Base-by-base conservation (phyloP, 176 grass and related monocot species). In the Phoenix roebelenii region DNA sequence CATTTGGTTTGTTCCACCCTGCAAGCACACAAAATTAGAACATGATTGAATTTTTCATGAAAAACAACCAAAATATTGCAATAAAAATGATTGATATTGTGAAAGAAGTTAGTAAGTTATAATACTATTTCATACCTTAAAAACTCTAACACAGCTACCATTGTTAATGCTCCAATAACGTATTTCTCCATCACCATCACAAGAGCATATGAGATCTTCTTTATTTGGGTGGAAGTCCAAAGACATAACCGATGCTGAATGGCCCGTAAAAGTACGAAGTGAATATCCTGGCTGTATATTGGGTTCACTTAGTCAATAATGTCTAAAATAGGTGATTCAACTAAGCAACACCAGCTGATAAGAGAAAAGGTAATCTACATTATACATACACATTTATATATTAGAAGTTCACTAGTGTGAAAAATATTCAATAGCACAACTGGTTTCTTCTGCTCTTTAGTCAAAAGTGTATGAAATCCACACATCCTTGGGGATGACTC, bases 131-230 rank as follows among this genome's bases (percentile, higher is more conserved):
- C 18, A 61, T 75, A 97, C 92, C 87, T 97, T 88, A 61, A 91
- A 91, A 32, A 83, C 81, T 49, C 85, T 82, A 25, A 83, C 61
- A 57, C 87, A 97, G 50, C 87, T 97, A 67, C 92, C 87, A 69
- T 97, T 97, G 16, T 85, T 97, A 57, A 97, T 97, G 75, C 87
- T 97, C 92, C 92, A 97, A 68, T 83, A 80, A 20, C 92, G 92
- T 51, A 97, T 77, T 73, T 97, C 87, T 49, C 86, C 86, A 67
- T 97, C 87, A 62, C 32, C 58, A 72, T 97, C 92, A 67, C 92
- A 91, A 23, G 92, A 97, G 59, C 92, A 97, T 68, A 97, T 97
- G 51, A 91, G 80, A 82, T 97, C 92, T 28, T 97, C 92, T 77
- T 97, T 97, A 62, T 91, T 97, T 2, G 92, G 92, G 74, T 97